Base-by-base conservation (phyloP, 257 asterid species). In the Linaria vulgaris region DNA sequence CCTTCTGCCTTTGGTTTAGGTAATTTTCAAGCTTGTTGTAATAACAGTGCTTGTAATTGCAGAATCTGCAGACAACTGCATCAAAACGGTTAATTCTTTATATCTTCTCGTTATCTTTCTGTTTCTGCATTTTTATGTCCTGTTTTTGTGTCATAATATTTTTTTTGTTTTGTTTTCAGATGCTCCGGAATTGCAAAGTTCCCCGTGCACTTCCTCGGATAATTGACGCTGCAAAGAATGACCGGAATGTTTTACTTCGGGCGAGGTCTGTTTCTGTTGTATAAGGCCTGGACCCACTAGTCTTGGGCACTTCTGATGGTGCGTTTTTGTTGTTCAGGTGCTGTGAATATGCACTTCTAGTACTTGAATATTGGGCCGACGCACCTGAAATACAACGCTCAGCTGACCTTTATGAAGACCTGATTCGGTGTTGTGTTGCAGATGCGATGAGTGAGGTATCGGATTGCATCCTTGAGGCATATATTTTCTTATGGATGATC, bases 1-100 rank as follows among this genome's bases (percentile, higher is more conserved):
- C 79, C 15, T 54, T 43, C 25, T 69, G 23, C 34, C 76, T 63
- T 73, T 60, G 63, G 59, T 63, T 69, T 88, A 94, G 99, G 96
- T 85, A 59, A 96, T 94, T 74, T 94, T 94, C 97, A 94, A 94
- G 96, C 99, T 94, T 80, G 97, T 94, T 58, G 99, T 94, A 78
- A 94, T 94, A 76, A 90, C 99, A 47, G 97, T 94, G 71, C 96
- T 94, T 69, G 97, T 94, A 63, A 94, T 94, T 78, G 96, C 96
- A 79, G 99, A 94, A 78, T 94, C 99, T 22, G 95, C 99, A 0
- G 99, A 94, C 75, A 90, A 85, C 86, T 94, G 99, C 87, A 90
- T 94, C 69, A 94, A 94, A 76, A 94, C 99, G 81, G 99, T 94
- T n/a, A 84, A 77, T 59, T 21, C 30, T 59, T 50, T 55, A 14